Evolutionary conservation across 345 rosid genomes (phyloP).

Genomic region (Eucalyptus grandis): DNA sequence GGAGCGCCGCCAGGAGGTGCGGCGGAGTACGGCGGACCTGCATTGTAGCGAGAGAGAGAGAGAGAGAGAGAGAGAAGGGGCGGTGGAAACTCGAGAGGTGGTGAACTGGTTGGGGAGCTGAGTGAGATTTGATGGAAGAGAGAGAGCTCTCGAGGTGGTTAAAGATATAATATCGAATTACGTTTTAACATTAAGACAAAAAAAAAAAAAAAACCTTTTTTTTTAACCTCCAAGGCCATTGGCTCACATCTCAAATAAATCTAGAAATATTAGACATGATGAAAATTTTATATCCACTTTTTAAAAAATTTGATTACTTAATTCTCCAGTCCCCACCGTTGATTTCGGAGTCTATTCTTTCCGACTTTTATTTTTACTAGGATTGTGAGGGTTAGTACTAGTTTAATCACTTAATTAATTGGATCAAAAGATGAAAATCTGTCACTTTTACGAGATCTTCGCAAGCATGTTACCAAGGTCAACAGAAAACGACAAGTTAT

Average conservation of each 20-base stretch:
- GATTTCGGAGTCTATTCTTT: not conserved
- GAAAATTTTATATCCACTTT: not conserved
- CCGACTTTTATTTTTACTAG: accelerated
- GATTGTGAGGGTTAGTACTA: not conserved
- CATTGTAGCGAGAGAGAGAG: not conserved
- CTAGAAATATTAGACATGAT: not conserved
- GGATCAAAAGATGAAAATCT: not conserved
- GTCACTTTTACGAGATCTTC: not conserved
- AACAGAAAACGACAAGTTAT: not conserved
- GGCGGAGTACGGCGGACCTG: not conserved
- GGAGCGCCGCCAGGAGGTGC: not conserved
- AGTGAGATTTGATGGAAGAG: not conserved
- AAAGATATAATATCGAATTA: not conserved
- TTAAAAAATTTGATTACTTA: not conserved
- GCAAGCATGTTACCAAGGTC: not conserved
- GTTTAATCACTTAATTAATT: not conserved
- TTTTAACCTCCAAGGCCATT: not conserved
- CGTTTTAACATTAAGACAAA: not conserved
- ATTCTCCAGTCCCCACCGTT: accelerated
- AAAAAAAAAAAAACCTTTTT: accelerated
- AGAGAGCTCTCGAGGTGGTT: not conserved
- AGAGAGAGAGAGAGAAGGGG: not conserved
- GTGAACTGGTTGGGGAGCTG: not conserved
- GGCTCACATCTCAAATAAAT: not conserved
- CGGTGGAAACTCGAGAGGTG: not conserved